Evolutionary conservation across 2,329 filamentous ascomycete species (phyloP), one percentile per base, ranked within the genome.

Genomic region (Aspergillus sp.): DNA sequence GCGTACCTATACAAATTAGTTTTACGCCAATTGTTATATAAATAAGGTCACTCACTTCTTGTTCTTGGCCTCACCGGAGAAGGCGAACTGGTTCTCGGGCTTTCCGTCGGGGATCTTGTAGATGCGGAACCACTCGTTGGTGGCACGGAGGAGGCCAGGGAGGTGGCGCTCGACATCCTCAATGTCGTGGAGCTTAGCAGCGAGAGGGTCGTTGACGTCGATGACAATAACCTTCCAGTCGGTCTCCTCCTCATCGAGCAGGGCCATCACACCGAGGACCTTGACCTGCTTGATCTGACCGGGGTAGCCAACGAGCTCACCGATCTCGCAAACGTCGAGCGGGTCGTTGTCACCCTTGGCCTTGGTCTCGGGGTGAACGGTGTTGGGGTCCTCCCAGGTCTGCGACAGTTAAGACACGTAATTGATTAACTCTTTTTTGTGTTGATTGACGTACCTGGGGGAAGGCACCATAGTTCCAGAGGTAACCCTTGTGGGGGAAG

Each of bases 221-320:
- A 99, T 96, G 82, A 98, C 95, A 74, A 99, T 98, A 84, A 99
- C 92, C 89, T 99, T 99, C 95, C 95, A 99, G 88, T 99, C 95
- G 68, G 95, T 99, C 90, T 99, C 95, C 81, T 96, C 95, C 88
- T 99, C 95, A 75, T 99, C 95, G 69, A 99, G 91, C 70, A 99
- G 89, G 71, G 95, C 95, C 95, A 99, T 99, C 79, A 98, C 93
- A 81, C 95, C 95, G 68, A 99, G 91, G 67, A 98, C 92, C 90
- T 98, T 99, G 88, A 99, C 95, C 85, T 98, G 95, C 89, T 98
- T 99, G 81, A 99, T 85, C 85, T 99, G 94, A 73, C 95, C 95
- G 64, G 89, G 87, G 86, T 96, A 96, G 80, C 91, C 92, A 74
- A 99, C 95, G 63, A 97, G 88, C 88, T 99, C 95, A 76, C 95